Evolutionary conservation across 2,329 filamentous ascomycete genomes (phyloP).

Genomic region (Cordyceps javanica): DNA sequence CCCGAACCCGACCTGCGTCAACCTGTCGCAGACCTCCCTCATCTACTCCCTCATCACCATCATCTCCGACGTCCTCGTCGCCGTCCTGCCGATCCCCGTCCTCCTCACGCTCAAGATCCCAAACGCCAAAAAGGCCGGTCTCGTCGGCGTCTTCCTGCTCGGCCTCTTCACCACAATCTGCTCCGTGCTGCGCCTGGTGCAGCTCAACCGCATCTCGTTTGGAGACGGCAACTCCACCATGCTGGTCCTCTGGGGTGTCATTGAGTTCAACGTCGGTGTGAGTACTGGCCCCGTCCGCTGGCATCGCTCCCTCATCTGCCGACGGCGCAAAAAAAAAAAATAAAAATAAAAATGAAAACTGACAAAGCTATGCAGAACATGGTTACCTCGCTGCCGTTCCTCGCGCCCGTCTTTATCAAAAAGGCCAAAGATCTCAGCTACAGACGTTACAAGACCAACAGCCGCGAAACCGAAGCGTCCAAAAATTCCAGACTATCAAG

Average conservation of each 20-base stretch:
- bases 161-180: constrained; percentile 51
- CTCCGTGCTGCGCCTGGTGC: constrained; percentile 44
- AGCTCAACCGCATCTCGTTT: constrained; percentile 44
- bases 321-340: background rate
- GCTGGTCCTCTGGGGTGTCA: constrained; percentile 49
- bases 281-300: too few relatives aligned
- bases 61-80: constrained; percentile 43
- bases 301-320: background rate
- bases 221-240: constrained; percentile 51
- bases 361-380: constrained; percentile 30
- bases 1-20: constrained; percentile 36
- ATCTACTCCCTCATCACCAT: constrained; percentile 47
- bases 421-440: constrained; percentile 36
- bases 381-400: constrained; percentile 40
- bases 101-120: constrained; percentile 42
- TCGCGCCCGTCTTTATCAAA: constrained; percentile 36
- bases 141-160: constrained; percentile 45
- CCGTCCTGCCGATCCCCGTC: constrained; percentile 45
- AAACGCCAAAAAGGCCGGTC: constrained; percentile 40
- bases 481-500: constrained; percentile 5
- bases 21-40: constrained; percentile 40
- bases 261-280: constrained; percentile 49
- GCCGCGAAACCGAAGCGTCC: constrained; percentile 20
- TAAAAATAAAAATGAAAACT: too few relatives aligned
- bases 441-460: constrained; percentile 27